Conservation (phyloP, 176 grass and related monocot species). For the Carex parvula region DNA sequence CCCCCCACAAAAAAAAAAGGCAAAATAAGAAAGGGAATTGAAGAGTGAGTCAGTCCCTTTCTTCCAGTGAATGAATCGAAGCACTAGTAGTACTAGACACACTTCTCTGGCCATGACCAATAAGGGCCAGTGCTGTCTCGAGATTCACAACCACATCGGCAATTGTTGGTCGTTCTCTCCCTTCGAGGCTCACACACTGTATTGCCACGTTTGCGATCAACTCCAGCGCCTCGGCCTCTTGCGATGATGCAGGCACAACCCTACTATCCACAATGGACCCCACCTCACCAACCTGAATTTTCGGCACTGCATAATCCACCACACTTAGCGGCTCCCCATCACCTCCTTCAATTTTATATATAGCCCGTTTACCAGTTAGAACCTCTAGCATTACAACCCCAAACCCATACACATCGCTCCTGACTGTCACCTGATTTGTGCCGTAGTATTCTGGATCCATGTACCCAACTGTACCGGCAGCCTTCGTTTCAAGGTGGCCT, state of each 20-base stretch:
- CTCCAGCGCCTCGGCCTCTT: slow-evolving; percentile 80
- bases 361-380: slow-evolving; percentile 65
- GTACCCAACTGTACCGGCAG: slow-evolving; percentile 87
- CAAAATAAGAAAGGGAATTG: slow-evolving; percentile 28
- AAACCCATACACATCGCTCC: slow-evolving; percentile 90
- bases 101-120: slow-evolving; percentile 40
- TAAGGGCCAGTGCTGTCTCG: slow-evolving; percentile 64
- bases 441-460: slow-evolving; percentile 99
- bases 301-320: slow-evolving; percentile 62
- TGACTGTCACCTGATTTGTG: slow-evolving; percentile 74
- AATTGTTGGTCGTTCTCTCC: slow-evolving; percentile 59
- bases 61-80: slow-evolving; percentile 50
- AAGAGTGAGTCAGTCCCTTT: not conserved
- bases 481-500: slow-evolving; percentile 39
- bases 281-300: slow-evolving; percentile 50
- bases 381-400: slow-evolving; percentile 89
- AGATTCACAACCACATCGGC: slow-evolving; percentile 73
- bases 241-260: slow-evolving; percentile 6
- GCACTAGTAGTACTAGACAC: slow-evolving; percentile 50
- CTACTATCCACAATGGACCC: slow-evolving; percentile 51
- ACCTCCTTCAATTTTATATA: slow-evolving; percentile 50
- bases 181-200: slow-evolving; percentile 69
- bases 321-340: slow-evolving; percentile 48
- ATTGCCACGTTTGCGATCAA: slow-evolving; percentile 70
- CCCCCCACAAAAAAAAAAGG: slow-evolving; percentile 4